Conservation (phyloP, 768 basidiomycete genomes). For the Calocybe cyanea region DNA sequence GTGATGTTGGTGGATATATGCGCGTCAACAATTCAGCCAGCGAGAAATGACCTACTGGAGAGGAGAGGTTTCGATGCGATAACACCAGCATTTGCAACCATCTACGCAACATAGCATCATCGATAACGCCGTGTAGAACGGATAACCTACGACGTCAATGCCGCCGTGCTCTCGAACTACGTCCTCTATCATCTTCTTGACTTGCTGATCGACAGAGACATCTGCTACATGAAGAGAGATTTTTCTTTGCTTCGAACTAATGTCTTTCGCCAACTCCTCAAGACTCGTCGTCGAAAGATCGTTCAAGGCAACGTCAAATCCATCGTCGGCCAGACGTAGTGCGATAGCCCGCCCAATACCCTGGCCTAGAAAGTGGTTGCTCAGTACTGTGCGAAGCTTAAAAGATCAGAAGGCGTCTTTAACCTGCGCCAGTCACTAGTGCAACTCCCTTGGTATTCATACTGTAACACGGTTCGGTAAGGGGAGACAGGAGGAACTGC, state of each 20-base stretch:
- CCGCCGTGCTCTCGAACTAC: constrained; percentile 17
- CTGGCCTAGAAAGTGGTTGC: background rate
- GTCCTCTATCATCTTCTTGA: constrained; percentile 23
- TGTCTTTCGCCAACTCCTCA: background rate
- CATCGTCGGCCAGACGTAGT: constrained; percentile 27
- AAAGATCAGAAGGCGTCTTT: background rate
- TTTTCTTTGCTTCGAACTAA: constrained; percentile 5
- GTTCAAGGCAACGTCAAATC: constrained; percentile 28
- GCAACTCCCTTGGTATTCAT: no score
- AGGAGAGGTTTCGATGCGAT: constrained; percentile 10
- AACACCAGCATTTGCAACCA: constrained; percentile 46
- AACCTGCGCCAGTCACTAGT: background rate
- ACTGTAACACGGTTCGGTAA: no score
- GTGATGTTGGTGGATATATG: background rate
- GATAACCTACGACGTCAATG: constrained; percentile 23
- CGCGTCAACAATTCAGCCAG: background rate
- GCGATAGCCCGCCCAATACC: constrained; percentile 30
- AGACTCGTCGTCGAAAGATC: constrained; percentile 17
- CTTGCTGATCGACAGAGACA: constrained; percentile 24
- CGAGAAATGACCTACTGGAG: constrained; percentile 14
- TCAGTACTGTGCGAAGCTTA: no score
- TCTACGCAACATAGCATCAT: constrained; percentile 18
- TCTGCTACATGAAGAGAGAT: constrained; percentile 18
- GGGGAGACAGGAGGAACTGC: no score
- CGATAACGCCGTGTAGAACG: background rate